Evolutionary conservation across 768 basidiomycete genomes (phyloP).

Genomic region (Lepiota brunneoincarnata): DNA sequence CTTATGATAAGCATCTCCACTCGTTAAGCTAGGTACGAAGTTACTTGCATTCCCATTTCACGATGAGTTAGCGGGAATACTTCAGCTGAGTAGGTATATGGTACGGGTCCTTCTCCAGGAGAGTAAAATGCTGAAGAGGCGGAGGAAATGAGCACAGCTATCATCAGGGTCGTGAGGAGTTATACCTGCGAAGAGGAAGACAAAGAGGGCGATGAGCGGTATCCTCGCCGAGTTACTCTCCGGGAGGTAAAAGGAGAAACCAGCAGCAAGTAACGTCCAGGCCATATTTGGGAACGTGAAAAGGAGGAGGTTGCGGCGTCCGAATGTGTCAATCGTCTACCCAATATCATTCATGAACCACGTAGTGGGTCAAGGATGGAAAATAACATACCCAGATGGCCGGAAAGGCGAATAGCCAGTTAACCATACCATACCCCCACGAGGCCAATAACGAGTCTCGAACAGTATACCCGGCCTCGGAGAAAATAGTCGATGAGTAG

Average conservation of each 20-base stretch:
- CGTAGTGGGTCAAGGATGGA: not conserved
- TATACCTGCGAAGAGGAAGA: slow-evolving; percentile 41
- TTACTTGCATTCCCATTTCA: slow-evolving; percentile 54
- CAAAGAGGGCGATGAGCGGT: slow-evolving; percentile 39
- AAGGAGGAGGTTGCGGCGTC: slow-evolving; percentile 72
- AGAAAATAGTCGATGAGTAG: slow-evolving; percentile 79
- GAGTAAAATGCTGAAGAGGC: slow-evolving; percentile 60
- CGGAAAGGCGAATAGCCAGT: slow-evolving; percentile 65
- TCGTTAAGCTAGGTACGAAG: slow-evolving; percentile 20
- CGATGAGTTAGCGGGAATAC: slow-evolving; percentile 84
- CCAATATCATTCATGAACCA: slow-evolving; percentile 12
- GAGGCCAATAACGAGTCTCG: slow-evolving; percentile 61
- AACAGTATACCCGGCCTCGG: slow-evolving; percentile 49
- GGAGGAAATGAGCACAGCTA: not conserved
- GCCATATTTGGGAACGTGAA: slow-evolving; percentile 85
- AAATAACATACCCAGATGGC: slow-evolving; percentile 49
- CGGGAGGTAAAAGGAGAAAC: slow-evolving; percentile 64
- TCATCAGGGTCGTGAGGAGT: not conserved
- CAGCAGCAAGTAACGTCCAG: slow-evolving; percentile 69
- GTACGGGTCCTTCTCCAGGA: slow-evolving; percentile 87
- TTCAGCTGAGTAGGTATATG: slow-evolving; percentile 89
- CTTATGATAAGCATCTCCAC: slow-evolving; percentile 20
- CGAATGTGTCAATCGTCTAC: slow-evolving; percentile 69
- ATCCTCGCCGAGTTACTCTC: slow-evolving; percentile 32
- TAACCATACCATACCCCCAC: slow-evolving; percentile 65